Evolutionary conservation across 345 rosid genomes (phyloP), one percentile per base, ranked within the genome.

Genomic region (Eucalyptus regnans): DNA sequence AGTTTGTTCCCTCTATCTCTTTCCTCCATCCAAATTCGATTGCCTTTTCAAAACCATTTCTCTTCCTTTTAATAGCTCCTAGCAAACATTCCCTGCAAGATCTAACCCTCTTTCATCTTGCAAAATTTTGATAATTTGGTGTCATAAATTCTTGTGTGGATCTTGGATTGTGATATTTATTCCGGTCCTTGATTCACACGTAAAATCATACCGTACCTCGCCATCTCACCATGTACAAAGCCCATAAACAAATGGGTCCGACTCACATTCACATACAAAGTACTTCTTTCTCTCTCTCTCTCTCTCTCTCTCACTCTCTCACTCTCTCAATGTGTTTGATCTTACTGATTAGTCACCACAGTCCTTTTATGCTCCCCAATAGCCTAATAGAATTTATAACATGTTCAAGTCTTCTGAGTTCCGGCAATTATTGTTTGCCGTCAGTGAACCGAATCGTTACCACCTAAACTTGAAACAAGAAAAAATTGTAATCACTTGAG

Each of bases 381-480:
- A 64, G 20, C 20, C 20, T n/a, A n/a, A n/a, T 27, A 64, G 37
- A n/a, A 64, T 64, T 15, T 14, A 64, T n/a, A 7, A 31, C 0
- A 0, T 64, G 76, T 64, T 64, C 10, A 8, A 64, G 76, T n/a
- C 41, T n/a, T 15, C 1, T 14, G 20, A 33, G 10, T 64, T 4
- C 0, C 8, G 0, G 17, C 5, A 1, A 64, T n/a, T 64, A 64
- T 14, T 64, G n/a, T 16, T 64, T 17, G 9, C 5, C 6, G 6
- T 64, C 9, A 3, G 20, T n/a, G 1, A 16, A n/a, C 76, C 2
- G 1, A 13, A 33, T n/a, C 1, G 5, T n/a, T n/a, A 64, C 76
- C 37, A n/a, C 41, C 41, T n/a, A 64, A 64, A n/a, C 41, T n/a
- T 16, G 10, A 64, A 64, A n/a, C 3, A 5, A 64, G 41, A 7